Evolutionary conservation across 768 basidiomycete species (phyloP).

Genomic region (Guyanaporus albipodus): DNA sequence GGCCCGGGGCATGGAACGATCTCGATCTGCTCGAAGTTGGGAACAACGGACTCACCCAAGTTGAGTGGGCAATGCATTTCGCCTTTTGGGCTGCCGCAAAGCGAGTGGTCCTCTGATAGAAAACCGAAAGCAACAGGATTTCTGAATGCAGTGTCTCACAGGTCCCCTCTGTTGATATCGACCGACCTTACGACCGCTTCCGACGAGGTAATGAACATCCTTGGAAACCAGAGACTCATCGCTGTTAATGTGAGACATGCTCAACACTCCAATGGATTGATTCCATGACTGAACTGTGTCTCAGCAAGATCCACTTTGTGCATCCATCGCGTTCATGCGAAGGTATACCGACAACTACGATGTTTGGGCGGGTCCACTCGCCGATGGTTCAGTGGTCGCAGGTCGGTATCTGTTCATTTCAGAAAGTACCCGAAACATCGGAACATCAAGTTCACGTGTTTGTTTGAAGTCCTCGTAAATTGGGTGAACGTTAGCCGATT

Average conservation of each 20-base stretch:
- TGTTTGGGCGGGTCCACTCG: constrained; percentile 5
- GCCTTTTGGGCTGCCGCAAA: constrained; percentile 14
- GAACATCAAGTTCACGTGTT: not conserved
- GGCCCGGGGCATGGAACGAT: constrained; percentile 46
- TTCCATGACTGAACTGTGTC: not conserved
- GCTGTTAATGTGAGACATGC: constrained; percentile 2
- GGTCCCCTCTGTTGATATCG: constrained; percentile 14
- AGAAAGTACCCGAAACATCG: not conserved
- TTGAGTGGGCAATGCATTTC: constrained; percentile 11
- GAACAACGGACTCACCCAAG: constrained; percentile 38
- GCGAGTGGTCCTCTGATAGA: not conserved
- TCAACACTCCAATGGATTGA: not conserved
- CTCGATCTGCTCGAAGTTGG: constrained; percentile 54
- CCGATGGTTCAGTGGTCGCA: constrained; percentile 2
- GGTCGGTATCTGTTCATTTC: not conserved
- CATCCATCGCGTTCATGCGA: constrained; percentile 4
- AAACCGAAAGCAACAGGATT: not conserved
- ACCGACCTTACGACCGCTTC: constrained; percentile 4
- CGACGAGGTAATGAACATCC: not conserved
- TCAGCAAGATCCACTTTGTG: constrained; percentile 14
- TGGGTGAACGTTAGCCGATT: not conserved
- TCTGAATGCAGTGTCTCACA: too few species aligned
- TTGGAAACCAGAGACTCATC: constrained; percentile 7
- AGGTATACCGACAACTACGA: constrained; percentile 11
- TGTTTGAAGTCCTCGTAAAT: constrained; percentile 3